Evolutionary conservation across 2,329 filamentous ascomycete species (phyloP).

Genomic region (Fusarium sp.): DNA sequence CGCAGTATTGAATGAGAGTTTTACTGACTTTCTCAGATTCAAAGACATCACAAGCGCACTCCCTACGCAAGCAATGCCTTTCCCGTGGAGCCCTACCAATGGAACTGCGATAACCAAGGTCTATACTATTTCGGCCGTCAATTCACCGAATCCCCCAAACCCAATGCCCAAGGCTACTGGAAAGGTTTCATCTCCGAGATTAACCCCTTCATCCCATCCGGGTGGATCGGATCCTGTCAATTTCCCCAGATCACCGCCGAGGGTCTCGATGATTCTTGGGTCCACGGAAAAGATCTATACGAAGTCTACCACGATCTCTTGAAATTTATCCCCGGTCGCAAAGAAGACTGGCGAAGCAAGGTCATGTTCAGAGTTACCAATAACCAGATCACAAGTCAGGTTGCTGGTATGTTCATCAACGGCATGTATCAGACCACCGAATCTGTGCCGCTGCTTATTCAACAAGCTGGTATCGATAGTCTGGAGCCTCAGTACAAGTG

Average conservation of each 20-base stretch:
- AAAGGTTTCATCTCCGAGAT: conserved; percentile 67
- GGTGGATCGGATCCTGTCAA: conserved; percentile 79
- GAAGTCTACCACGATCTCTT: conserved; percentile 79
- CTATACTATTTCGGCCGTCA: conserved; percentile 77
- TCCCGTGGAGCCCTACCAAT: conserved; percentile 76
- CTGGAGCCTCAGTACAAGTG: conserved; percentile 81
- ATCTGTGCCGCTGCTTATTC: conserved; percentile 59
- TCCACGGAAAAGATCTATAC: conserved; percentile 81
- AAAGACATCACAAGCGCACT: conserved; percentile 86
- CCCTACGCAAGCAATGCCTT: conserved; percentile 84
- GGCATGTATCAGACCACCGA: conserved; percentile 71
- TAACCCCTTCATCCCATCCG: conserved; percentile 74
- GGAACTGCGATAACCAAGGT: conserved; percentile 77
- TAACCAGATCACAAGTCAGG: conserved; percentile 85
- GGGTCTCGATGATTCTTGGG: conserved; percentile 79
- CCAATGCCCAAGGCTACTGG: conserved; percentile 71
- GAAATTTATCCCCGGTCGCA: conserved; percentile 69
- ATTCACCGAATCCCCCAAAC: conserved; percentile 55
- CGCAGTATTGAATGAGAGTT: rapidly evolving
- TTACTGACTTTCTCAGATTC: conserved; percentile 62
- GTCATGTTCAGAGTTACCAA: conserved; percentile 80
- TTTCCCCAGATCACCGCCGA: conserved; percentile 82
- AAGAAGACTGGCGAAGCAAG: conserved; percentile 54
- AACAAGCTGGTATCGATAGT: conserved; percentile 71
- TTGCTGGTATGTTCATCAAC: conserved; percentile 77